Evolutionary conservation across 176 grass and related monocot species (phyloP).

Genomic region (Poa pratensis): DNA sequence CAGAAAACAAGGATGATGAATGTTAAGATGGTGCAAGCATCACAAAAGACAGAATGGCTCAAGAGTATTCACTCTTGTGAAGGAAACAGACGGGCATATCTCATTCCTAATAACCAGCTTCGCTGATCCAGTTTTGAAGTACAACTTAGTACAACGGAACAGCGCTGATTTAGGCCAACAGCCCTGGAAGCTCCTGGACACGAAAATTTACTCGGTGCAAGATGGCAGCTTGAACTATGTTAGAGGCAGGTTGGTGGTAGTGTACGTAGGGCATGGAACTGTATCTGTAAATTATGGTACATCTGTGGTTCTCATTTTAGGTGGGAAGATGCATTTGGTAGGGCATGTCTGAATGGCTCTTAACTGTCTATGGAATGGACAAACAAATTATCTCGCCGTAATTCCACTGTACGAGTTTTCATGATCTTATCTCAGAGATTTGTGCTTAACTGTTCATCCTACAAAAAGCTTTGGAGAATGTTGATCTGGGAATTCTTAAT

Average conservation of each 20-base stretch:
- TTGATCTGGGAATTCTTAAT: not conserved
- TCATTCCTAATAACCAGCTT: not conserved
- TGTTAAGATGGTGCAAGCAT: not conserved
- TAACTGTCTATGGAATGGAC: not conserved
- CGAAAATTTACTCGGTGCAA: not conserved
- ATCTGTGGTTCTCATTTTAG: not conserved
- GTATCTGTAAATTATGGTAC: slow-evolving; percentile 31
- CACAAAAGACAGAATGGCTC: not conserved
- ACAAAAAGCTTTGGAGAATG: not conserved
- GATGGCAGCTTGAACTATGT: slow-evolving; percentile 16
- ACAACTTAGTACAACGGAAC: not conserved
- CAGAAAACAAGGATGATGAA: not conserved
- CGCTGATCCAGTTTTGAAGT: slow-evolving; percentile 15
- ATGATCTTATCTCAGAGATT: not conserved
- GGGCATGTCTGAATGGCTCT: not conserved
- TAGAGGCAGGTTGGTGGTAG: slow-evolving; percentile 20
- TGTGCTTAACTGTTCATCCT: not conserved
- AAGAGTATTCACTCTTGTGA: not conserved
- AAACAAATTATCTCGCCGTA: not conserved
- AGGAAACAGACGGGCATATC: not conserved
- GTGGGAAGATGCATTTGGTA: not conserved
- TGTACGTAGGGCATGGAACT: slow-evolving; percentile 22
- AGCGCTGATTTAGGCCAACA: not conserved
- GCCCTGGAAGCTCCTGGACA: not conserved
- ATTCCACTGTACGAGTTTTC: not conserved